These are phyloP conservation scores for Debaryomyces psychrophilus DNA, from an alignment of 1,139 yeast genomes.

Conservation along the genomic window DNA sequence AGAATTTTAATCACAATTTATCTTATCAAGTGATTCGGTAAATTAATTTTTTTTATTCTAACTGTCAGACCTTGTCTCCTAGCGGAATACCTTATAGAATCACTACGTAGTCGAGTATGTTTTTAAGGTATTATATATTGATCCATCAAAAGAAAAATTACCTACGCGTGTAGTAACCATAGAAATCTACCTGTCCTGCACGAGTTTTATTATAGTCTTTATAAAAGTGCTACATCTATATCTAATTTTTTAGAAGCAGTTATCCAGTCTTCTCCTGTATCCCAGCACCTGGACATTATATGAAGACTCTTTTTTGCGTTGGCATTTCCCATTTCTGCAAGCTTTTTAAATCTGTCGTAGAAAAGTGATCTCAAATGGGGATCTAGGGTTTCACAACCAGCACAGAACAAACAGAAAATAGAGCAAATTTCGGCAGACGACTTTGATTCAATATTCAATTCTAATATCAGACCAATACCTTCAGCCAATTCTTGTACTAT, in stretches of 20 bases:
- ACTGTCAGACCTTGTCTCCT: not conserved
- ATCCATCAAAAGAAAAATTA: constrained; percentile 5
- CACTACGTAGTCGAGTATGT: not conserved
- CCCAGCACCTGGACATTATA: constrained; percentile 61
- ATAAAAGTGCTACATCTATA: constrained; percentile 52
- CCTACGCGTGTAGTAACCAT: constrained; percentile 8
- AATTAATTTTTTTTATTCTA: not conserved
- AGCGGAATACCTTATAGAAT: not conserved
- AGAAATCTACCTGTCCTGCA: constrained; percentile 4
- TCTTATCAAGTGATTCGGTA: not conserved
- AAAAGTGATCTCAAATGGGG: constrained; percentile 37
- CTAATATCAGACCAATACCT: constrained; percentile 39
- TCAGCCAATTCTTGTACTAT: constrained; percentile 51
- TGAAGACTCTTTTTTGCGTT: constrained; percentile 52
- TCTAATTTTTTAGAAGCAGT: constrained; percentile 48
- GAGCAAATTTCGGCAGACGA: constrained; percentile 61
- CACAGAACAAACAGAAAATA: constrained; percentile 57
- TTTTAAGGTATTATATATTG: not conserved
- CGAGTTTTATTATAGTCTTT: constrained; percentile 10
- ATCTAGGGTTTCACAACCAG: constrained; percentile 60
- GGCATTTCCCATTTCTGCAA: constrained; percentile 49
- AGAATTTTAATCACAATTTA: not conserved
- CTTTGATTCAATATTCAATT: constrained; percentile 41
- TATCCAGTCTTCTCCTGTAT: constrained; percentile 59
- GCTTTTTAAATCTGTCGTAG: constrained; percentile 36